phyloP scores from a whole-genome alignment of 1,139 yeast genomes.

The Trichomonascaceae sp. region DNA sequence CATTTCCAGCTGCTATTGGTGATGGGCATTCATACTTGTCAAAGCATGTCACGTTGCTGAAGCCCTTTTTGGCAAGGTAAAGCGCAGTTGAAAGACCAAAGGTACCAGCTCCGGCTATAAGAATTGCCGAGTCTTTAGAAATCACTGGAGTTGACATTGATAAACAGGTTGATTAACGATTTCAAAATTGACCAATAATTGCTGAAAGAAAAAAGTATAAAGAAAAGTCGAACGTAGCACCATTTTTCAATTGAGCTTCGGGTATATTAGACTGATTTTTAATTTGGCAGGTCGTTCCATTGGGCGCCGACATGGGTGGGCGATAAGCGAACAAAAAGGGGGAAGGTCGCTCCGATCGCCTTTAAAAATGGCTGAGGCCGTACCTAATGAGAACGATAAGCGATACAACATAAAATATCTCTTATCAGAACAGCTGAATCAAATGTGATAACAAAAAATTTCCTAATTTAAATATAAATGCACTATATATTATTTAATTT shows the following conservation, averaged over 20 bases:
- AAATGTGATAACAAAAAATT: neutral
- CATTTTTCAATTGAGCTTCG: neutral
- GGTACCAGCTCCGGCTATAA: constrained; percentile 28
- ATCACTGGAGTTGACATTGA: neutral
- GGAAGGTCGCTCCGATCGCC: neutral
- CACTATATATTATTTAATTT: neutral
- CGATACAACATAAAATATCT: no score
- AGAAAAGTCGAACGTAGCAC: neutral
- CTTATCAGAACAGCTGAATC: neutral
- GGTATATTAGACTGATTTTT: neutral
- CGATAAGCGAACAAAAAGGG: neutral
- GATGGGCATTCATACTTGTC: constrained; percentile 43
- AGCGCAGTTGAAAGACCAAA: constrained; percentile 38
- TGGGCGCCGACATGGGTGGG: neutral
- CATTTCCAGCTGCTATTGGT: constrained; percentile 45
- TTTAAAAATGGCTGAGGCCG: neutral
- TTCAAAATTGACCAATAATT: neutral
- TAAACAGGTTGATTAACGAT: neutral
- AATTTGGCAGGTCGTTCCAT: neutral
- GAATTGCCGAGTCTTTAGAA: neutral
- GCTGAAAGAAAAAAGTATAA: neutral
- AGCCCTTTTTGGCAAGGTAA: constrained; percentile 28
- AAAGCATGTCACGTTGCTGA: constrained; percentile 31
- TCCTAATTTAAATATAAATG: neutral
- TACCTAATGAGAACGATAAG: neutral